Evolutionary conservation across 345 rosid species (phyloP).

Genomic region (Bruguiera gymnorhiza): DNA sequence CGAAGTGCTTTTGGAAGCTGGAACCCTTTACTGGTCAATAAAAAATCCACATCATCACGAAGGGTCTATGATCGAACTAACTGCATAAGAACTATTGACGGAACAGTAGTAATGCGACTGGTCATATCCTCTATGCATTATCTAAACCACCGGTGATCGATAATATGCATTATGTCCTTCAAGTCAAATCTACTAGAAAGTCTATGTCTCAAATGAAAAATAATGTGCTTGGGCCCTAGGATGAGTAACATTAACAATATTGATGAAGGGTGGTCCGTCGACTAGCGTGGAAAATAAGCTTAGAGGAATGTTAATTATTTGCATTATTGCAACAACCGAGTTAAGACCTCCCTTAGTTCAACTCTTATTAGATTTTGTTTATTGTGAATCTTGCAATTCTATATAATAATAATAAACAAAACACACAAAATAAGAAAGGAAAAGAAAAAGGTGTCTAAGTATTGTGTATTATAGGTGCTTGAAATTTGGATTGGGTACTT

Average conservation of each 20-base stretch:
- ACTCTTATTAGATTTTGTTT: not conserved
- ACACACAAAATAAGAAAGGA: too few species aligned
- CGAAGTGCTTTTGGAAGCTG: not conserved
- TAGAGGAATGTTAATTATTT: too few species aligned
- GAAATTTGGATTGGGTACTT: not conserved
- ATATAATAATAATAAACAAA: too few species aligned
- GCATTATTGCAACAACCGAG: not conserved
- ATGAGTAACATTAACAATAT: slow-evolving; percentile 12
- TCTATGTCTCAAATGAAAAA: slow-evolving; percentile 9
- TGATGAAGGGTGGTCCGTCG: not conserved
- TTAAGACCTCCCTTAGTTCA: slow-evolving; percentile 3
- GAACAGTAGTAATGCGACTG: not conserved
- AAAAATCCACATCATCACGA: not conserved
- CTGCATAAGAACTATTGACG: not conserved
- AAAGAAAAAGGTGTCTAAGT: too few species aligned
- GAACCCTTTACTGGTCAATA: not conserved
- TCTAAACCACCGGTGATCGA: slow-evolving; percentile 15
- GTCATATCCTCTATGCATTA: not conserved
- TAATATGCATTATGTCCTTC: slow-evolving; percentile 16
- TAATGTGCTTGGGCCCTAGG: slow-evolving; percentile 16
- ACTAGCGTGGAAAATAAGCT: not conserved
- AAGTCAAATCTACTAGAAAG: not conserved
- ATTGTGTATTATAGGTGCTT: not conserved
- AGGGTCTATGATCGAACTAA: not conserved
- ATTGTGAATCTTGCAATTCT: not conserved